These are phyloP conservation scores for Fraxinus quadrangulata DNA, from an alignment of 257 asterid genomes.

Conservation along the genomic window DNA sequence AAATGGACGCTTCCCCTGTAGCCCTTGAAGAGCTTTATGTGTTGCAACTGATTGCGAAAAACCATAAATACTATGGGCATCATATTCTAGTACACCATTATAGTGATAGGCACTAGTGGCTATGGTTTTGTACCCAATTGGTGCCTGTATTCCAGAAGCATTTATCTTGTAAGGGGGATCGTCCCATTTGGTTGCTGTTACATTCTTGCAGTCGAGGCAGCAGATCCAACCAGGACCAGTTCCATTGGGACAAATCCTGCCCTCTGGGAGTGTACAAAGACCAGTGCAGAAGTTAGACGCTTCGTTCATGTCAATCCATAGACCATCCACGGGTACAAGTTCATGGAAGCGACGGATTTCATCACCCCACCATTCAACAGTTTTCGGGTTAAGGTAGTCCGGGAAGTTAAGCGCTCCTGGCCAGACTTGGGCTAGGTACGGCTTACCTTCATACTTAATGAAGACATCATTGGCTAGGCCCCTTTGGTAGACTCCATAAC, in stretches of 20 bases:
- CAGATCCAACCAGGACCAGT: constrained; percentile 91
- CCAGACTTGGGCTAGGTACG: constrained; percentile 91
- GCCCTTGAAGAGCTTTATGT: constrained; percentile 67
- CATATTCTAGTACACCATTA: constrained; percentile 82
- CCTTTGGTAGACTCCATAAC: constrained; percentile 72
- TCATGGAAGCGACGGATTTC: constrained; percentile 78
- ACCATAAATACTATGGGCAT: constrained; percentile 90
- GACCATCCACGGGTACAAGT: constrained; percentile 87
- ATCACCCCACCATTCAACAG: constrained; percentile 89
- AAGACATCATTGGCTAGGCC: constrained; percentile 78
- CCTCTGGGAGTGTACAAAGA: constrained; percentile 73
- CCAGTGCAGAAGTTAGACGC: constrained; percentile 83
- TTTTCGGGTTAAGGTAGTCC: constrained; percentile 81
- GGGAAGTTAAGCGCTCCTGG: constrained; percentile 97
- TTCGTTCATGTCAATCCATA: constrained; percentile 97
- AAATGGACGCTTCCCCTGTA: constrained; percentile 84
- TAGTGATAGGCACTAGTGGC: constrained; percentile 82
- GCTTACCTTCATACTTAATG: constrained; percentile 75
- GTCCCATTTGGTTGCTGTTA: constrained; percentile 80
- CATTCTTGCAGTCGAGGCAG: constrained; percentile 85
- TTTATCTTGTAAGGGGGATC: constrained; percentile 96
- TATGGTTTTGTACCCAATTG: constrained; percentile 82
- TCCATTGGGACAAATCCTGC: constrained; percentile 67
- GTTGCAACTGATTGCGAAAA: constrained; percentile 83
- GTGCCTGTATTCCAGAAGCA: constrained; percentile 72